phyloP scores from a whole-genome alignment of 306 rosid genomes.

The Leucaena leucocephala region DNA sequence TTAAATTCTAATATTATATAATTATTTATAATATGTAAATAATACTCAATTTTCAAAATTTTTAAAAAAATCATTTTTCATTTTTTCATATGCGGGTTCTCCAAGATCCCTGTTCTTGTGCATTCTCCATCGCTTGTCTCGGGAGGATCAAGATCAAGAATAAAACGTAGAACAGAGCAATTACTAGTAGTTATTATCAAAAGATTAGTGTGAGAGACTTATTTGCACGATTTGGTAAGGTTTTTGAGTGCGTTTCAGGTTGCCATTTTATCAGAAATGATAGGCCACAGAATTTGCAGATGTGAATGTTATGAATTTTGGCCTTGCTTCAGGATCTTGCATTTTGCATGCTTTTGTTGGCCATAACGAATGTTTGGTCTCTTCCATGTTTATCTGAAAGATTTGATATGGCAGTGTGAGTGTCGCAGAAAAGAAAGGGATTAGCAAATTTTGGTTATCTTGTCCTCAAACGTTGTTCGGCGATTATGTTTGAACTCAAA shows the following conservation, averaged over 20 bases:
- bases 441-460: neutral
- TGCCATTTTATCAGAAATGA: constrained; percentile 39
- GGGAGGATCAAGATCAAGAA: neutral
- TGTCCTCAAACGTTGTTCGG: neutral
- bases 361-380: neutral
- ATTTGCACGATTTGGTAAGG: no score
- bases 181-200: neutral
- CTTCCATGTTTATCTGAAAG: neutral
- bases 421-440: neutral
- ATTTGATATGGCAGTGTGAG: no score
- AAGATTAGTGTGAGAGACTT: no score
- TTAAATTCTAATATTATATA: no score
- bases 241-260: neutral
- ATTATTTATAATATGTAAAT: no score
- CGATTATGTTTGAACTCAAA: neutral
- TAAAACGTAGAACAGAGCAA: neutral
- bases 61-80: no score
- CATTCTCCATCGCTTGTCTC: neutral
- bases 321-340: neutral
- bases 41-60: no score
- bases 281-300: constrained; percentile 4
- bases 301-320: neutral
- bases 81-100: no score
- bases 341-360: constrained; percentile 1
- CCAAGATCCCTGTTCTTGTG: no score